phyloP scores from a whole-genome alignment of 2,329 filamentous ascomycete genomes.

The Ambrosiella cleistominuta region DNA sequence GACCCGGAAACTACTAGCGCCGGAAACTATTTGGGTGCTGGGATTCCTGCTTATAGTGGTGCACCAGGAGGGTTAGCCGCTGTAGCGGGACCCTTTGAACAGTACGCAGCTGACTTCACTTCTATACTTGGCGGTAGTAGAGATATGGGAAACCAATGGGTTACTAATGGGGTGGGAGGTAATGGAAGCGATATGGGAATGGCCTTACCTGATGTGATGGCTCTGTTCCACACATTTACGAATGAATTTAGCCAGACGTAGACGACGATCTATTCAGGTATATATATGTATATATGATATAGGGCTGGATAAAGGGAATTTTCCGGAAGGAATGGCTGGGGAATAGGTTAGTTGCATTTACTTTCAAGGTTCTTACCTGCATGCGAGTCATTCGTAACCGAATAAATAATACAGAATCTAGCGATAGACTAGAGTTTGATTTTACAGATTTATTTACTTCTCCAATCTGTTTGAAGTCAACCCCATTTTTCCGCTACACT shows the following conservation, averaged over 20 bases:
- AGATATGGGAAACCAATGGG: background rate
- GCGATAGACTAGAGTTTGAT: too few species aligned
- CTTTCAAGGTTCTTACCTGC: background rate
- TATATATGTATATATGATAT: background rate
- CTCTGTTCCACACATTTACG: conserved; percentile 7
- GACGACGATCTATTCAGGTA: background rate
- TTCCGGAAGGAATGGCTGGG: too few species aligned
- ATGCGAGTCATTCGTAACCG: background rate
- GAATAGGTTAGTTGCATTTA: background rate
- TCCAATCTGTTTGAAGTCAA: too few species aligned
- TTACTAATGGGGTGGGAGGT: background rate
- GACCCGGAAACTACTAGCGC: background rate
- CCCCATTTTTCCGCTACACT: too few species aligned
- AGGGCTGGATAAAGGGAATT: background rate
- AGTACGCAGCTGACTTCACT: conserved; percentile 4
- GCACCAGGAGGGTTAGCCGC: background rate
- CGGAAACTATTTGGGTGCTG: background rate
- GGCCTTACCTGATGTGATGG: conserved; percentile 9
- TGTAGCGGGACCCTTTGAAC: background rate
- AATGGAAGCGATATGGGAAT: background rate
- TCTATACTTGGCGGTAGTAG: conserved; percentile 1
- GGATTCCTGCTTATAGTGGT: background rate
- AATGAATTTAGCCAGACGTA: conserved; percentile 3
- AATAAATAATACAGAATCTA: too few species aligned
- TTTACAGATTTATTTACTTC: too few species aligned